A percentile compares a stretch with the other conserved stretches of the same genome.
Evolutionary conservation across 345 rosid genomes (phyloP).

Genomic region (Psidium guajava): DNA sequence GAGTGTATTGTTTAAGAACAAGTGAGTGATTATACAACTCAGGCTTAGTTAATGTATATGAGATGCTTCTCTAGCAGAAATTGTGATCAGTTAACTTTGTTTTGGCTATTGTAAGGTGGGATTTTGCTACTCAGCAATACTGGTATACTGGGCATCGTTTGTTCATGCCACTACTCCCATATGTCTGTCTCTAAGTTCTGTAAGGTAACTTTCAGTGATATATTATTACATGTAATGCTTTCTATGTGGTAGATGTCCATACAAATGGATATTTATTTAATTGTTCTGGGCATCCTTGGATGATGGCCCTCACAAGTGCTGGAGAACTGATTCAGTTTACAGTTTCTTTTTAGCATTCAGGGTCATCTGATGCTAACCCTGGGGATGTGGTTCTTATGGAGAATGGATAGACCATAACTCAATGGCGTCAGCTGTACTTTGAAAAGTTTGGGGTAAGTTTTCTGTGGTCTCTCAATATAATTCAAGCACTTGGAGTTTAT

Average conservation of each 20-base stretch:
- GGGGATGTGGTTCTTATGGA: constrained; percentile 41
- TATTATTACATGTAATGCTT: not conserved
- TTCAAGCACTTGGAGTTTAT: not conserved
- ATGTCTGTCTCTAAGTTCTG: constrained; percentile 42
- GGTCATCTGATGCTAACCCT: constrained; percentile 26
- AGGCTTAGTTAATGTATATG: not conserved
- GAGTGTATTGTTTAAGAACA: constrained; percentile 26
- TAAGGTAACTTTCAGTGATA: constrained; percentile 22
- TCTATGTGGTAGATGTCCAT: not conserved
- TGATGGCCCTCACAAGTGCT: not conserved
- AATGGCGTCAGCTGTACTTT: constrained; percentile 33
- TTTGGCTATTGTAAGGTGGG: constrained; percentile 24
- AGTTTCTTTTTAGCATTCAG: constrained; percentile 27
- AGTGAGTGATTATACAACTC: constrained; percentile 12
- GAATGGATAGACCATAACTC: constrained; percentile 38
- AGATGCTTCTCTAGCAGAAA: not conserved
- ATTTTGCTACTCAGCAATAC: constrained; percentile 41
- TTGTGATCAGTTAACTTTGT: not conserved
- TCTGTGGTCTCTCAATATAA: not conserved
- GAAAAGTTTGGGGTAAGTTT: constrained; percentile 42
- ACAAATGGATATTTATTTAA: not conserved
- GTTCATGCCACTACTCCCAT: constrained; percentile 37
- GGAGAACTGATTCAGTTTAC: not conserved
- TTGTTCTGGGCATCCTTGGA: not conserved
- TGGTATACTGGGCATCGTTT: constrained; percentile 34